Evolutionary conservation across 805 yeast species (phyloP).

Genomic region (Tetrapisispora arboricola): DNA sequence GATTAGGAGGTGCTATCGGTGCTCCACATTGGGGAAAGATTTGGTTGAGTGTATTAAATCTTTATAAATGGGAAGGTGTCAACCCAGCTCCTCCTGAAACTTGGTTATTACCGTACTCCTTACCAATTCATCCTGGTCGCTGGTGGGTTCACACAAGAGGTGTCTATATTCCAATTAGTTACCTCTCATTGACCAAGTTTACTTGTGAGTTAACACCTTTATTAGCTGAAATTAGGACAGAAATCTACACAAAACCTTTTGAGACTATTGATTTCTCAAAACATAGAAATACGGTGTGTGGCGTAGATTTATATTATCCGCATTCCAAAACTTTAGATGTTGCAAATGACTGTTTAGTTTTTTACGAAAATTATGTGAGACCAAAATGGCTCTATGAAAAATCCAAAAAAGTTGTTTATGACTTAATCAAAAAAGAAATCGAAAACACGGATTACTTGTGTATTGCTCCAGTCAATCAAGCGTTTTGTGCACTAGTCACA

Average conservation of each 20-base stretch:
- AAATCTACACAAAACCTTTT: conserved; percentile 62
- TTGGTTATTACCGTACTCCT: conserved; percentile 72
- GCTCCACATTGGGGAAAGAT: conserved; percentile 97
- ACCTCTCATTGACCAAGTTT: conserved; percentile 48
- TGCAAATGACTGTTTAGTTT: conserved; percentile 47
- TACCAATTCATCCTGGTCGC: conserved; percentile 85
- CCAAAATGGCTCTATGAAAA: conserved; percentile 59
- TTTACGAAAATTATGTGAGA: conserved; percentile 62
- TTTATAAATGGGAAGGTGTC: conserved; percentile 93
- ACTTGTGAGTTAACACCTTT: conserved; percentile 56
- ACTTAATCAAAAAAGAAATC: conserved; percentile 61
- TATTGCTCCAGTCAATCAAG: conserved; percentile 91
- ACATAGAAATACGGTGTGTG: conserved; percentile 79
- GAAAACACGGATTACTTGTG: conserved; percentile 70
- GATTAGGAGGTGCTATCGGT: conserved; percentile 82
- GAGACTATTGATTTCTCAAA: conserved; percentile 55
- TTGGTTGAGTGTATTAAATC: conserved; percentile 70
- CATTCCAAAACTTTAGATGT: conserved; percentile 60
- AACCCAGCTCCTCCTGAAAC: conserved; percentile 97
- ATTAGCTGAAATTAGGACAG: conserved; percentile 55
- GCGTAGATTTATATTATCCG: conserved; percentile 89
- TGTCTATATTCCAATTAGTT: conserved; percentile 79
- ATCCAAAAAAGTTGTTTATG: conserved; percentile 45
- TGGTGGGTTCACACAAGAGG: conserved; percentile 99
- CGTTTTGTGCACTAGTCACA: conserved; percentile 67